Percentiles rank a stretch among this genome's conserved stretches.
phyloP scores from a whole-genome alignment of 75 land plant genomes.

The Larix kaempferi region DNA sequence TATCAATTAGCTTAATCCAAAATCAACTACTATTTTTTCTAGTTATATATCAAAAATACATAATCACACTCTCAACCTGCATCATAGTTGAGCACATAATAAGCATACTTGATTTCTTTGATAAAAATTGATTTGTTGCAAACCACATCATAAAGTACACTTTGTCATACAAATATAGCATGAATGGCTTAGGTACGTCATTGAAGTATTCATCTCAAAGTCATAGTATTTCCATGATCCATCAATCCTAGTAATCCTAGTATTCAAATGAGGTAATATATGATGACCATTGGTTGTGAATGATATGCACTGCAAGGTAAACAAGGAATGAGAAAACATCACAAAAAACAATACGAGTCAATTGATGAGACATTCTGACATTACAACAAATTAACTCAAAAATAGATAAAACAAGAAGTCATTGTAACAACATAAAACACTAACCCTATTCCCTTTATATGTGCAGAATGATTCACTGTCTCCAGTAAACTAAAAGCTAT shows the following conservation, averaged over 20 bases:
- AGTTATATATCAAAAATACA: background rate
- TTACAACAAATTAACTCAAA: background rate
- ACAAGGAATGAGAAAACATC: background rate
- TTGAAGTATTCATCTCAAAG: background rate
- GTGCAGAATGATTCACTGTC: background rate
- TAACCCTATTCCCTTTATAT: background rate
- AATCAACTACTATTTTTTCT: too few relatives aligned
- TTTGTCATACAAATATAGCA: background rate
- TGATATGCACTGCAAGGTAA: background rate
- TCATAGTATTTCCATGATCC: background rate
- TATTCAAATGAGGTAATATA: too few relatives aligned
- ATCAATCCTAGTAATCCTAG: background rate
- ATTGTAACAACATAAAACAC: background rate
- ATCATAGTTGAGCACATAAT: background rate
- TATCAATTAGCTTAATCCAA: too few relatives aligned
- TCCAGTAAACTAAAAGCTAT: background rate
- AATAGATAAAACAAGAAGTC: background rate
- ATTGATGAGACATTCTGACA: background rate
- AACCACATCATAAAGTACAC: background rate
- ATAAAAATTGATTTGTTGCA: background rate
- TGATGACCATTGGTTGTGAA: background rate
- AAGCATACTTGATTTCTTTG: background rate
- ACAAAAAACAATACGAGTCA: background rate
- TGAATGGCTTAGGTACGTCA: background rate
- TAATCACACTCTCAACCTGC: background rate